Percentiles rank a stretch among this genome's conserved stretches.
Evolutionary conservation across 306 rosid genomes (phyloP).

Genomic region (Vicia villosa): DNA sequence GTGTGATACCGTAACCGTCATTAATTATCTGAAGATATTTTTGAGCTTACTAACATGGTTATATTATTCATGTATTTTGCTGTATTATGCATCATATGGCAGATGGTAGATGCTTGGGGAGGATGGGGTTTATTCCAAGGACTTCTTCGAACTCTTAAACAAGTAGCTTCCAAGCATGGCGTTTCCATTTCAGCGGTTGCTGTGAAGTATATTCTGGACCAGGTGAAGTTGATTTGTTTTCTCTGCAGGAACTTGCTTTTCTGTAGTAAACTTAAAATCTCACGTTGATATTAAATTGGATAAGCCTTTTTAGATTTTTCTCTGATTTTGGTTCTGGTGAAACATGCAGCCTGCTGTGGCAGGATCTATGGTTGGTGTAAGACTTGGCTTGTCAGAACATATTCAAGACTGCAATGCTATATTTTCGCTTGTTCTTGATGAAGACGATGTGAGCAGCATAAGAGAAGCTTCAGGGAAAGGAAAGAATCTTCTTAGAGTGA

Average conservation of each 20-base stretch:
- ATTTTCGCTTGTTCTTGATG: conserved; percentile 84
- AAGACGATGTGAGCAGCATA: conserved; percentile 76
- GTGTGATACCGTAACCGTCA: conserved; percentile 51
- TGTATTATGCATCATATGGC: conserved; percentile 35
- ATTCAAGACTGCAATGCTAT: conserved; percentile 67
- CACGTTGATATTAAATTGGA: conserved; percentile 2
- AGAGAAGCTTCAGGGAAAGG: conserved; percentile 71
- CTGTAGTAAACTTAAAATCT: not conserved
- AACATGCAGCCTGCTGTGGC: conserved; percentile 85
- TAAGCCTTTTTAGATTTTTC: not conserved
- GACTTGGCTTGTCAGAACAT: conserved; percentile 95
- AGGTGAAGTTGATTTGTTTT: conserved; percentile 50
- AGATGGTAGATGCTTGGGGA: conserved; percentile 99
- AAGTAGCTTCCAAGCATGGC: conserved; percentile 76
- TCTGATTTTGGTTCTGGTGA: conserved; percentile 25
- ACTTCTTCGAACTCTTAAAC: conserved; percentile 81
- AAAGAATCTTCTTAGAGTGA: conserved; percentile 77
- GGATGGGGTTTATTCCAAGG: conserved; percentile 89
- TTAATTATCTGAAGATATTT: not conserved
- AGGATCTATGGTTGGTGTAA: conserved; percentile 94
- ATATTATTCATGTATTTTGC: conserved; percentile 14
- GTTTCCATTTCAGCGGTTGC: conserved; percentile 85
- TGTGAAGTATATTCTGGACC: conserved; percentile 80
- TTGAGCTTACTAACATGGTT: conserved; percentile 19
- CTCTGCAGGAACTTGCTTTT: not conserved